Evolutionary conservation across 1,284 basidiomycete species (phyloP).

Genomic region (Microbotryum lychnidis-dioicae): DNA sequence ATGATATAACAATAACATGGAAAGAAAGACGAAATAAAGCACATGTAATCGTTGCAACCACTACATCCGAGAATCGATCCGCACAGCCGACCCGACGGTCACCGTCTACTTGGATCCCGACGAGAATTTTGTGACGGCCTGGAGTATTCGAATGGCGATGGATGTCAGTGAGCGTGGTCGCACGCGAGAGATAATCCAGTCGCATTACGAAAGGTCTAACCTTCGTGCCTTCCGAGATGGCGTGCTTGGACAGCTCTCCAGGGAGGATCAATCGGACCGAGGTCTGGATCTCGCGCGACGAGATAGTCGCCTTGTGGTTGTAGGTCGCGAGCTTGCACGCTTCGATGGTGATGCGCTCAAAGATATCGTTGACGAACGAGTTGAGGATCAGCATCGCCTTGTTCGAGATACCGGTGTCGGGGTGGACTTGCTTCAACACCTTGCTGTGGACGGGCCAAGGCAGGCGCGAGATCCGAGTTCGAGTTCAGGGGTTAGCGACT

Average conservation of each 20-base stretch:
- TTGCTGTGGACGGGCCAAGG: constrained; percentile 21
- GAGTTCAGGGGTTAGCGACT: background rate
- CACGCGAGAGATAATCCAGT: constrained; percentile 52
- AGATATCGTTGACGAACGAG: constrained; percentile 51
- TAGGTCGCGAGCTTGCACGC: constrained; percentile 84
- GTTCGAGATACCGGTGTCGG: constrained; percentile 93
- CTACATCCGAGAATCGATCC: too few relatives aligned
- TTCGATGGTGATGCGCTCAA: constrained; percentile 84
- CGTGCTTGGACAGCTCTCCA: constrained; percentile 70
- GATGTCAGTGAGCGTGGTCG: too few relatives aligned
- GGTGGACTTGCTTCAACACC: constrained; percentile 85
- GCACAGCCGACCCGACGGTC: too few relatives aligned
- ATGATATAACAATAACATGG: too few relatives aligned
- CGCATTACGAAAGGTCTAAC: constrained; percentile 45
- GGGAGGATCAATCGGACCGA: constrained; percentile 83
- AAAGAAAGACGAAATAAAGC: too few relatives aligned
- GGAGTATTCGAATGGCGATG: too few relatives aligned
- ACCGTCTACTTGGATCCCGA: too few relatives aligned
- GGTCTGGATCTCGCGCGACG: constrained; percentile 87
- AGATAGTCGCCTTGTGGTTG: constrained; percentile 91
- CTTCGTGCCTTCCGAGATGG: constrained; percentile 72
- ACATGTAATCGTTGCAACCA: too few relatives aligned
- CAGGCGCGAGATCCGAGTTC: background rate
- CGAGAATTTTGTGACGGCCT: too few relatives aligned
- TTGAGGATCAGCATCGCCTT: constrained; percentile 94